Conservation (phyloP, 352 stramenopile species). For the Phytophthora syringae region DNA sequence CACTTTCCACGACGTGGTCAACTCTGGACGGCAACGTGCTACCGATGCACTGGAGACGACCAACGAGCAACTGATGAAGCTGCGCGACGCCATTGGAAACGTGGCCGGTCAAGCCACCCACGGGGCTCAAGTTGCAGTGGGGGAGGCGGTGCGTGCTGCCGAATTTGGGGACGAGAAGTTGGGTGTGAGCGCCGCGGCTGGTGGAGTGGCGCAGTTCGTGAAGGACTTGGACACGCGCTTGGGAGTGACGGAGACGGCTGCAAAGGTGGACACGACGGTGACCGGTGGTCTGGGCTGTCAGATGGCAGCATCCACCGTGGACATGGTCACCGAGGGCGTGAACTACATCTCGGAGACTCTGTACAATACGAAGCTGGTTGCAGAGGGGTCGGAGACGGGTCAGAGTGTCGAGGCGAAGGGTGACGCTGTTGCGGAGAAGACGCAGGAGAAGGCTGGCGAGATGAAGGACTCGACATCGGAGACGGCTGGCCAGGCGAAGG, state of each 20-base stretch:
- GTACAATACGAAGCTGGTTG: slow-evolving; percentile 61
- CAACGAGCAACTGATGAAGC: slow-evolving; percentile 53
- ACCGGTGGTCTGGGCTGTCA: slow-evolving; percentile 63
- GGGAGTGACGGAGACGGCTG: slow-evolving; percentile 57
- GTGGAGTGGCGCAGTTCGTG: slow-evolving; percentile 53
- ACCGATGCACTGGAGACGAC: slow-evolving; percentile 70
- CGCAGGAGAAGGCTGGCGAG: slow-evolving; percentile 21
- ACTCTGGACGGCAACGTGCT: slow-evolving; percentile 58
- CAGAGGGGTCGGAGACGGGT: slow-evolving; percentile 50
- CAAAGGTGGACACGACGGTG: slow-evolving; percentile 68
- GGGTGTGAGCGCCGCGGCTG: slow-evolving; percentile 37
- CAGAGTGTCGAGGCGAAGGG: slow-evolving; percentile 48
- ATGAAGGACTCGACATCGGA: slow-evolving; percentile 16
- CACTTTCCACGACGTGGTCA: slow-evolving; percentile 54
- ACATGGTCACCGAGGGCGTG: slow-evolving; percentile 67
- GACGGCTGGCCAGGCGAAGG: slow-evolving; percentile 16
- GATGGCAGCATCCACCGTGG: slow-evolving; percentile 57
- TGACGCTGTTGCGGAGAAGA: slow-evolving; percentile 21
- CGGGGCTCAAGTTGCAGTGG: slow-evolving; percentile 41
- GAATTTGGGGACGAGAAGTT: slow-evolving; percentile 65
- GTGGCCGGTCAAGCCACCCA: slow-evolving; percentile 31
- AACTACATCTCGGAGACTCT: too few species aligned
- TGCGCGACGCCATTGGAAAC: slow-evolving; percentile 55
- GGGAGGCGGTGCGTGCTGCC: slow-evolving; percentile 48
- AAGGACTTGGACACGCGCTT: slow-evolving; percentile 63